Conservation (phyloP, 2,329 filamentous ascomycete species). For the Apiospora malaysiana region DNA sequence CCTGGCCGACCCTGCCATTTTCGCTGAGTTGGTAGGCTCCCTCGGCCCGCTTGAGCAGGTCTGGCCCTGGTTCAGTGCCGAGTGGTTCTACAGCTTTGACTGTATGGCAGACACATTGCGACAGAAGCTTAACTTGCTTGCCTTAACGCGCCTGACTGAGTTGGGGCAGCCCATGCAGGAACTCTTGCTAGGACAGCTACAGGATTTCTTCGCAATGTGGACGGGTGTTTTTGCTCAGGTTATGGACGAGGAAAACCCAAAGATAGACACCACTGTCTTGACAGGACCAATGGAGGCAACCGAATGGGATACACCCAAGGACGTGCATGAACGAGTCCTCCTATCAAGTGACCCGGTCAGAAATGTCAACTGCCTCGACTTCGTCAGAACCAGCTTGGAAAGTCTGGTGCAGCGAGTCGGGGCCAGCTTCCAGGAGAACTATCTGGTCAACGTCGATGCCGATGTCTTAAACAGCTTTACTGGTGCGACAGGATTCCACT, state of each 20-base stretch:
- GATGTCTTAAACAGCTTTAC: constrained; percentile 71
- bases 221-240: constrained; percentile 72
- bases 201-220: constrained; percentile 80
- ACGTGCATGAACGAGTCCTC: constrained; percentile 58
- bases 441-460: constrained; percentile 75
- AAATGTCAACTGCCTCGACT: constrained; percentile 66
- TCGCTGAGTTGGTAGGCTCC: constrained; percentile 63
- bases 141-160: constrained; percentile 74
- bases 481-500: constrained; percentile 24
- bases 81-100: constrained; percentile 74
- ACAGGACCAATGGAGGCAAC: constrained; percentile 44
- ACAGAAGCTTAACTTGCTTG: constrained; percentile 76
- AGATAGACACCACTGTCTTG: constrained; percentile 59
- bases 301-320: constrained; percentile 64
- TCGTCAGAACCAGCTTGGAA: constrained; percentile 67
- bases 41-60: constrained; percentile 55
- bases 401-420: constrained; percentile 62
- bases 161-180: constrained; percentile 62
- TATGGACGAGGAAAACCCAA: constrained; percentile 57
- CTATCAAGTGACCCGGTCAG: constrained; percentile 70
- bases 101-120: constrained; percentile 68
- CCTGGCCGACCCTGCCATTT: constrained; percentile 72
- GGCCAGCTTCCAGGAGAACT: constrained; percentile 69
- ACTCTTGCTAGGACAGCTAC: constrained; percentile 65
- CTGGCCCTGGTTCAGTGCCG: constrained; percentile 64